phyloP scores from a whole-genome alignment of 1,139 yeast species.

The Lodderomyces beijingensis region DNA sequence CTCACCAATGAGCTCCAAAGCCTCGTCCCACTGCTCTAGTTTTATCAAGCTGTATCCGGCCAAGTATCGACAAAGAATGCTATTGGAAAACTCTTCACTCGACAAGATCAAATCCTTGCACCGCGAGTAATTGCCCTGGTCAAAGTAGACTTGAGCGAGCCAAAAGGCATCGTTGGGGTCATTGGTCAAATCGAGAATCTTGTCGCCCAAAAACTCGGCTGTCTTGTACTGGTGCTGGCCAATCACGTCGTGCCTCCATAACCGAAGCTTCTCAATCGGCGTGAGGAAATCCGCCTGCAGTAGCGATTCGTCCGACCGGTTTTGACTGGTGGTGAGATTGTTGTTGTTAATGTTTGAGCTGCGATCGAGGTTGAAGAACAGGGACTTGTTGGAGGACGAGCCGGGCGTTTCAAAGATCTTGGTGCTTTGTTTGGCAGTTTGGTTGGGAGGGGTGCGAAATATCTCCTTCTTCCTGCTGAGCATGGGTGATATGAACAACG shows the following conservation, averaged over 20 bases:
- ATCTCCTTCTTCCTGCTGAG: slow-evolving; percentile 44
- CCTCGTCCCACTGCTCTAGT: slow-evolving; percentile 82
- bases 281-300: slow-evolving; percentile 46
- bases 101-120: slow-evolving; percentile 63
- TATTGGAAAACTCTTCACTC: slow-evolving; percentile 36
- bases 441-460: slow-evolving; percentile 56
- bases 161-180: slow-evolving; percentile 96
- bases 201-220: slow-evolving; percentile 91
- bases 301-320: slow-evolving; percentile 5
- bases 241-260: slow-evolving; percentile 93
- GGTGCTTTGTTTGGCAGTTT: slow-evolving; percentile 13
- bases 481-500: slow-evolving; percentile 61
- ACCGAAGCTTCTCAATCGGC: slow-evolving; percentile 78
- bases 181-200: slow-evolving; percentile 67
- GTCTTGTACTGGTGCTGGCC: slow-evolving; percentile 90
- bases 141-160: slow-evolving; percentile 86
- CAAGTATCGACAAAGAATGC: slow-evolving; percentile 75
- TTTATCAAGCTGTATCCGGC: slow-evolving; percentile 74
- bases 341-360: slow-evolving; percentile 12
- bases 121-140: slow-evolving; percentile 69
- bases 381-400: slow-evolving; percentile 34
- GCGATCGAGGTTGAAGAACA: slow-evolving; percentile 34
- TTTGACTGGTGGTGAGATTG: slow-evolving; percentile 1
- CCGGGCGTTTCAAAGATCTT: slow-evolving; percentile 37
- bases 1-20: slow-evolving; percentile 82